Conservation (phyloP, 345 rosid species). For the Camelina sativa region DNA sequence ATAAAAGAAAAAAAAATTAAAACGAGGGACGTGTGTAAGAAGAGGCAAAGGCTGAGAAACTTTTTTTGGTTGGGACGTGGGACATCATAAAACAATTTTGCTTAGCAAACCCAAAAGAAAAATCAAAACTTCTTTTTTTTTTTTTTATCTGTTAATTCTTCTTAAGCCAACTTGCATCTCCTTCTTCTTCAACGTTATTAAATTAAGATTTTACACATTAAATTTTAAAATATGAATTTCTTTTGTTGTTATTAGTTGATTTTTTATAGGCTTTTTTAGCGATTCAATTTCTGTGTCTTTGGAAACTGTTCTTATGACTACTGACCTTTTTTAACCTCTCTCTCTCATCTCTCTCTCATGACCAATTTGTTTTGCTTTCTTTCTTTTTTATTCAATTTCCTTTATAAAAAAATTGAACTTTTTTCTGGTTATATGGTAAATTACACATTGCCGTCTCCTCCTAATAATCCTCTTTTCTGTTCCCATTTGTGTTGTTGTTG, state of each 20-base stretch:
- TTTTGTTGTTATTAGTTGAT: slow-evolving; percentile 31
- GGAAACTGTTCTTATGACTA: slow-evolving; percentile 34
- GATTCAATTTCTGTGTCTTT: slow-evolving; percentile 26
- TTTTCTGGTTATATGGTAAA: slow-evolving; percentile 32
- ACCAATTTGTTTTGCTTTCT: slow-evolving; percentile 25
- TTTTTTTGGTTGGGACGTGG: slow-evolving; percentile 19
- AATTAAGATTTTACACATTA: neutral
- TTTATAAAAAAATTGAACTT: slow-evolving; percentile 1
- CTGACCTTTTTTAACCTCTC: slow-evolving; percentile 11
- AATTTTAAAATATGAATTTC: neutral
- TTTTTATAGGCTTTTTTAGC: slow-evolving; percentile 10
- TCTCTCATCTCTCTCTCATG: neutral
- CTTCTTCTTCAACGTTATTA: neutral
- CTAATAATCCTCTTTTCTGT: slow-evolving; percentile 40
- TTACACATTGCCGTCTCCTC: slow-evolving; percentile 38
- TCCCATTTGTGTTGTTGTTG: slow-evolving; percentile 33
- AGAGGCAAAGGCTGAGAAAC: slow-evolving; percentile 31
- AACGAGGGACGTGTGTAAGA: slow-evolving; percentile 36
- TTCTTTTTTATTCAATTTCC: neutral
- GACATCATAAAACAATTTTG: slow-evolving; percentile 13
- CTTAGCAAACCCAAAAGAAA: neutral
- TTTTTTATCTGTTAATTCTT: neutral
- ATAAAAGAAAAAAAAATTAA: neutral
- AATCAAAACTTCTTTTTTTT: neutral
- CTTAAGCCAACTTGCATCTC: slow-evolving; percentile 13